Evolutionary conservation across 352 stramenopile species (phyloP).

Genomic region (Phytopythium oedochilum): DNA sequence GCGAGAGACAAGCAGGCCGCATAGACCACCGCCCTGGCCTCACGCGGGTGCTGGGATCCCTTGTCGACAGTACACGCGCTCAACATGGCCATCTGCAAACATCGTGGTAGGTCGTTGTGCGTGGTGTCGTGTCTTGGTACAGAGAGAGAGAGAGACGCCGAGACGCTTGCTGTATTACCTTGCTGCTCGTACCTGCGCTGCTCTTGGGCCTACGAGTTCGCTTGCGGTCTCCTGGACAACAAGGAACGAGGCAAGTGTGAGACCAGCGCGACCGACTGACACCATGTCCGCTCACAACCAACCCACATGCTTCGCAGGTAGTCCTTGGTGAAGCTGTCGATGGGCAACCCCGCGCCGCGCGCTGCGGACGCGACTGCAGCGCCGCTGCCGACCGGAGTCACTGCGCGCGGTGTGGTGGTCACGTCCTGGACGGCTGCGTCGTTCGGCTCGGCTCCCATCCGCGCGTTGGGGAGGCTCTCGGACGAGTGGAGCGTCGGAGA

Average conservation of each 20-base stretch:
- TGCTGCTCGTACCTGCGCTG: too few species aligned
- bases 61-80: neutral
- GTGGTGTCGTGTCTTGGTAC: neutral
- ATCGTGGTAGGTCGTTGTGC: neutral
- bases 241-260: neutral
- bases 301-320: slow-evolving; percentile 48
- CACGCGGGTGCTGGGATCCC: neutral
- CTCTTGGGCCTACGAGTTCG: neutral
- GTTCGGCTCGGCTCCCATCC: neutral
- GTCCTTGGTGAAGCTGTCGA: slow-evolving; percentile 51
- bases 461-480: slow-evolving; percentile 15
- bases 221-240: neutral
- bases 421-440: slow-evolving; percentile 11
- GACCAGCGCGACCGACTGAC: neutral
- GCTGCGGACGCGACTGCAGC: slow-evolving; percentile 32
- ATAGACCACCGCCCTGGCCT: neutral
- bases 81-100: too few species aligned
- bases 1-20: neutral
- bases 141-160: too few species aligned
- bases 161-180: neutral
- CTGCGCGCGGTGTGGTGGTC: slow-evolving; percentile 4
- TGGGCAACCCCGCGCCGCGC: slow-evolving; percentile 21
- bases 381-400: slow-evolving; percentile 29
- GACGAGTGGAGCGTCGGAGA: slow-evolving; percentile 7
- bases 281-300: neutral